Conservation (phyloP, 2,329 filamentous ascomycete genomes). For the Pestalotiopsis sp. region DNA sequence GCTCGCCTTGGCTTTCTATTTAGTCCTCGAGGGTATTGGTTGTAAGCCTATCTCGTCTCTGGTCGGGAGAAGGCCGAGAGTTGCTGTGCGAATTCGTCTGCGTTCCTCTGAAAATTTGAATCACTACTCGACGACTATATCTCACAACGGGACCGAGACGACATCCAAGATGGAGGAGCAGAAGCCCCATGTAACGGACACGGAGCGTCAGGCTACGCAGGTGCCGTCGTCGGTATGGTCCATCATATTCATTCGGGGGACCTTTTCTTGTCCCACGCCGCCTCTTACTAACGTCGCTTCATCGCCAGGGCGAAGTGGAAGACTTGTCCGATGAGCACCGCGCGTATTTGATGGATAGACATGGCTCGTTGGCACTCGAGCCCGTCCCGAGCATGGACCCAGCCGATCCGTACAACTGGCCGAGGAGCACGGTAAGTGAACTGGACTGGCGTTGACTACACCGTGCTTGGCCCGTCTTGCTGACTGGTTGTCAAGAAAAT, state of each 20-base stretch:
- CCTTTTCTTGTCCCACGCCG: background rate
- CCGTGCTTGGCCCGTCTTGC: background rate
- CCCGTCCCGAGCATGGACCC: slow-evolving; percentile 51
- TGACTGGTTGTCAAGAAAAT: slow-evolving; percentile 43
- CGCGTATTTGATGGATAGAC: slow-evolving; percentile 52
- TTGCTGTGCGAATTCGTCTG: background rate
- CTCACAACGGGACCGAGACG: background rate
- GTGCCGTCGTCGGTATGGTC: background rate
- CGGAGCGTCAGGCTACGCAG: background rate
- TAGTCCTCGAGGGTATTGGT: background rate
- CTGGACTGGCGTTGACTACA: background rate
- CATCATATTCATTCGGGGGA: background rate
- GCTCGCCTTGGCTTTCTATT: background rate
- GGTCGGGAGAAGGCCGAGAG: background rate
- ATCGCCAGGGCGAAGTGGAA: background rate
- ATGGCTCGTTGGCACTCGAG: slow-evolving; percentile 57
- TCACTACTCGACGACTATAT: background rate
- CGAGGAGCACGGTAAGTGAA: slow-evolving; percentile 45
- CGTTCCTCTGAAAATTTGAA: background rate
- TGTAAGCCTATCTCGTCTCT: background rate
- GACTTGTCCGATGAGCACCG: slow-evolving; percentile 39
- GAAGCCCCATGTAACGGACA: background rate
- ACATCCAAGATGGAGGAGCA: background rate
- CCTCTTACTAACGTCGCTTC: background rate
- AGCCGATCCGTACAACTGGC: slow-evolving; percentile 60